phyloP scores from a whole-genome alignment of 805 yeast genomes.

The Candida takata region DNA sequence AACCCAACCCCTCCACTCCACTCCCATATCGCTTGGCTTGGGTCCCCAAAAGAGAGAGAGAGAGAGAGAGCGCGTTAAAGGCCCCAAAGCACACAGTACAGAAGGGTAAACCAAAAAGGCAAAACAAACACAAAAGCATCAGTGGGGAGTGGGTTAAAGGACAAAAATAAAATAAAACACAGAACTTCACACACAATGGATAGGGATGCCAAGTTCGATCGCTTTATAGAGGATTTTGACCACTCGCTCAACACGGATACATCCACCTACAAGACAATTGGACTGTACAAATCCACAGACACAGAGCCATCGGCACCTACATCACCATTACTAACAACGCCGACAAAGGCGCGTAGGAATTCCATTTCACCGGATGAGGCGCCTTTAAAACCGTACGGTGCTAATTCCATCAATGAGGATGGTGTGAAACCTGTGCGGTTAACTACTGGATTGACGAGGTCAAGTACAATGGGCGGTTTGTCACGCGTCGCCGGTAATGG shows the following conservation, averaged over 20 bases:
- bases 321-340: slow-evolving; percentile 20
- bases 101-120: no score
- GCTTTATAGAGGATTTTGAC: slow-evolving; percentile 31
- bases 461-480: slow-evolving; percentile 20
- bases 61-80: no score
- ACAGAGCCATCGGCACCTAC: slow-evolving; percentile 2
- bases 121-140: no score
- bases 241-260: slow-evolving; percentile 29
- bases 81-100: no score
- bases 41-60: no score
- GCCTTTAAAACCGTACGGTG: slow-evolving; percentile 10
- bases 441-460: slow-evolving; percentile 12
- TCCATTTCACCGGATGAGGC: slow-evolving; percentile 19
- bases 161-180: no score
- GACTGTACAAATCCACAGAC: slow-evolving; percentile 7
- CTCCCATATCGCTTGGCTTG: no score
- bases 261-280: slow-evolving; percentile 24
- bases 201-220: slow-evolving; percentile 27
- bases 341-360: slow-evolving; percentile 21
- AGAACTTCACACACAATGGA: slow-evolving; percentile 2
- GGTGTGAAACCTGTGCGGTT: background rate
- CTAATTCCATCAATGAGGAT: background rate
- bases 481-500: background rate
- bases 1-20: no score
- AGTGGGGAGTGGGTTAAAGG: no score